Conservation (phyloP, 331 rosid species). For the Prunus yedoensis region DNA sequence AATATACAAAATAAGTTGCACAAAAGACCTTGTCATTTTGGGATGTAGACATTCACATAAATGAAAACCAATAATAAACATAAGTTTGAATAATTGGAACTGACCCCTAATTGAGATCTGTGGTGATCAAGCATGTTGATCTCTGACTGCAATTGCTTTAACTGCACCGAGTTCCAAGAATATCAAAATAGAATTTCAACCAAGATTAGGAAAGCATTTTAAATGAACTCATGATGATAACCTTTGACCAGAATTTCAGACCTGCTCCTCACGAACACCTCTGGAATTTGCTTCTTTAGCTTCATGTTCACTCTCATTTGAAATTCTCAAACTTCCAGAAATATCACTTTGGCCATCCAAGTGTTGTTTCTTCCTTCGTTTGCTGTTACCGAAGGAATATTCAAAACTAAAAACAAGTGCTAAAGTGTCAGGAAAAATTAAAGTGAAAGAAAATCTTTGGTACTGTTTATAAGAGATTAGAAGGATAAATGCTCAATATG, state of each 20-base stretch:
- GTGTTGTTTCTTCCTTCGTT: conserved; percentile 55
- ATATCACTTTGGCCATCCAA: conserved; percentile 53
- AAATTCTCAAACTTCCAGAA: conserved; percentile 62
- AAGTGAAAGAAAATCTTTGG: conserved; percentile 2
- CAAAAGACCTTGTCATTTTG: not conserved
- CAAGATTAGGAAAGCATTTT: conserved; percentile 15
- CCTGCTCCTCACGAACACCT: conserved; percentile 69
- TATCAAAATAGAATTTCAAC: conserved; percentile 22
- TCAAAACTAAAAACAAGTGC: conserved; percentile 12
- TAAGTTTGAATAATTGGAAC: conserved; percentile 37
- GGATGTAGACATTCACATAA: not conserved
- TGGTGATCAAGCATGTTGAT: conserved; percentile 51
- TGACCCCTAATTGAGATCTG: conserved; percentile 66
- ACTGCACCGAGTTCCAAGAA: conserved; percentile 51
- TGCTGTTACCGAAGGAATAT: conserved; percentile 47
- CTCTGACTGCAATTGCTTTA: conserved; percentile 61
- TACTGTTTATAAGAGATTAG: not conserved
- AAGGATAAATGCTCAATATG: not conserved
- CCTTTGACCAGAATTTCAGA: conserved; percentile 22
- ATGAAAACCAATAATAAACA: not conserved
- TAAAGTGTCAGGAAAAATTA: conserved; percentile 8
- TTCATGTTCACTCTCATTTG: conserved; percentile 54
- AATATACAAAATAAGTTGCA: not conserved
- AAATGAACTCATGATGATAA: conserved; percentile 8
- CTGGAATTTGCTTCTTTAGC: conserved; percentile 57